Percentiles rank a stretch among this genome's conserved stretches.
phyloP scores from a whole-genome alignment of 2,329 filamentous ascomycete species.

The Fusarium tjaetaba region DNA sequence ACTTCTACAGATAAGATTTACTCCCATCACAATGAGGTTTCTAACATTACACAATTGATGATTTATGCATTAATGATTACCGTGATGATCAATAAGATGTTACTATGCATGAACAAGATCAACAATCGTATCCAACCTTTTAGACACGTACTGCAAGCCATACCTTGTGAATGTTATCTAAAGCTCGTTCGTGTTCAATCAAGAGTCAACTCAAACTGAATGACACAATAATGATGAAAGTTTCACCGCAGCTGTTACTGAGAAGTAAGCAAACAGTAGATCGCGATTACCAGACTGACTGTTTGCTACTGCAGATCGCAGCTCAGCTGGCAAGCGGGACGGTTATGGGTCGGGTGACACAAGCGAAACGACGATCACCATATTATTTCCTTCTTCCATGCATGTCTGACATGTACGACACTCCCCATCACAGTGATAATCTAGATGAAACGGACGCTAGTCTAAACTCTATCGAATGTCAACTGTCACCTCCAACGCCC shows the following conservation, averaged over 20 bases:
- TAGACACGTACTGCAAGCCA: accelerated
- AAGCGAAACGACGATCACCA: background rate
- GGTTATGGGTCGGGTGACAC: background rate
- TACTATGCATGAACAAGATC: background rate
- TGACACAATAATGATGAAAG: accelerated
- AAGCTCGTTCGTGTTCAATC: background rate
- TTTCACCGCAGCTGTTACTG: background rate
- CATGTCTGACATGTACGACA: background rate
- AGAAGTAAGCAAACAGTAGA: background rate
- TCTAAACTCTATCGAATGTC: background rate
- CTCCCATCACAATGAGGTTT: accelerated
- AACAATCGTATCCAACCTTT: background rate
- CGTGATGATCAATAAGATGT: accelerated
- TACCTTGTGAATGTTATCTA: accelerated
- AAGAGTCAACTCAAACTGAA: background rate
- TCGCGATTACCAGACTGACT: accelerated
- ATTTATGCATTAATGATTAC: background rate
- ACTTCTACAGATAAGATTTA: background rate
- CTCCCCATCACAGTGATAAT: background rate
- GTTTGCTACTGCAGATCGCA: background rate
- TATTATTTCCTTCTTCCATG: background rate
- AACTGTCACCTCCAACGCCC: background rate
- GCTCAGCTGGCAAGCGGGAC: background rate
- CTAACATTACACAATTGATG: background rate
- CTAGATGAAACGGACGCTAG: background rate